Conservation (phyloP, 192 early-diverging fungal species). For the Ambispora gerdemannii region DNA sequence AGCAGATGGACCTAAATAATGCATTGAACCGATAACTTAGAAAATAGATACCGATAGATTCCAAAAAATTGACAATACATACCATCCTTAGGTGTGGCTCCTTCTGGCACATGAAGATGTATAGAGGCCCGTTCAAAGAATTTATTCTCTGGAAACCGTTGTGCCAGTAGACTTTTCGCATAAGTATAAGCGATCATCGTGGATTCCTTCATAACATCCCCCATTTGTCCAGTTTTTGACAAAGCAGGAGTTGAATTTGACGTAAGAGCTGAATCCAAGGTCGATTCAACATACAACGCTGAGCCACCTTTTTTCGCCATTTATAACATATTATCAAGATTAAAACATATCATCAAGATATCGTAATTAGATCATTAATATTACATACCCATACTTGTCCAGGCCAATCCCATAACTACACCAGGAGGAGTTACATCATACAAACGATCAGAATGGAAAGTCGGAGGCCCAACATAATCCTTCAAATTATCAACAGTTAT, state of each 20-base stretch:
- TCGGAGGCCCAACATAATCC: constrained; percentile 89
- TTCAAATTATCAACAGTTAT: constrained; percentile 74
- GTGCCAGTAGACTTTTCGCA: constrained; percentile 78
- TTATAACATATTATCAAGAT: constrained; percentile 11
- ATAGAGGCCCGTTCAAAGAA: constrained; percentile 91
- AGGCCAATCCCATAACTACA: constrained; percentile 98
- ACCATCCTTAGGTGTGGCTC: constrained; percentile 97
- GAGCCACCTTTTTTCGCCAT: constrained; percentile 64
- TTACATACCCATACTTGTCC: constrained; percentile 87
- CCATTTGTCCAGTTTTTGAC: constrained; percentile 91
- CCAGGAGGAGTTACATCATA: constrained; percentile 90
- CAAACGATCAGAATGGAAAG: constrained; percentile 85
- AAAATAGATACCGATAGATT: constrained; percentile 3
- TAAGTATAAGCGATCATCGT: constrained; percentile 94
- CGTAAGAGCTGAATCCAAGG: constrained; percentile 72
- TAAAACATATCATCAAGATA: neutral
- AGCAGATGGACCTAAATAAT: constrained; percentile 77
- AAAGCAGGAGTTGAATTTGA: constrained; percentile 58
- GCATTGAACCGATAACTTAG: neutral
- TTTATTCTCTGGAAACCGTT: constrained; percentile 73
- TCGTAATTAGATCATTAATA: constrained; percentile 1
- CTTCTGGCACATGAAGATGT: constrained; percentile 96
- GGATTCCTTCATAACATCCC: constrained; percentile 99
- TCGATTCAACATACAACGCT: constrained; percentile 92
- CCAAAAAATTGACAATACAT: constrained; percentile 11